A percentile compares a stretch with the other conserved stretches of the same genome.
Evolutionary conservation across 192 early-diverging fungal genomes (phyloP).

Genomic region (Jimgerdemannia flammicorona): DNA sequence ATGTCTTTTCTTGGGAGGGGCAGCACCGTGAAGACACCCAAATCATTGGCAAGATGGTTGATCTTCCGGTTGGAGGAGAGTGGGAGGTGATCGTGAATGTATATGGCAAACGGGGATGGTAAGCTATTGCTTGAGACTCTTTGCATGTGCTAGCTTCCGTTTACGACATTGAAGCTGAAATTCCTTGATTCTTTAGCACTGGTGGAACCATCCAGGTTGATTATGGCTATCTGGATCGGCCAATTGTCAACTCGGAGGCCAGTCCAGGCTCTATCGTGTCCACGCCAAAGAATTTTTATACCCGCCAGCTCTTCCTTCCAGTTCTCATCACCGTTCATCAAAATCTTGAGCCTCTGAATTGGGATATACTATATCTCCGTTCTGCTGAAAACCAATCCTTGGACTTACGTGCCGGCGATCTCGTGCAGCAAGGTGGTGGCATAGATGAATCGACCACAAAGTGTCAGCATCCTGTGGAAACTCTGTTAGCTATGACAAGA

Average conservation of each 20-base stretch:
- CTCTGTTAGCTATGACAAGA: conserved; percentile 8
- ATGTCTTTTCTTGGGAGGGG: conserved; percentile 54
- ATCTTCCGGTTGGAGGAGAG: conserved; percentile 48
- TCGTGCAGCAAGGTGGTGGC: background rate
- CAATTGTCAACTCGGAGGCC: too few relatives aligned
- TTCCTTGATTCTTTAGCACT: conserved; percentile 37
- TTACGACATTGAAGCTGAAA: background rate
- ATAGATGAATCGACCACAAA: background rate
- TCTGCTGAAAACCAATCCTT: background rate
- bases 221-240: conserved; percentile 52
- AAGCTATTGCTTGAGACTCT: too few relatives aligned
- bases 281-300: conserved; percentile 46
- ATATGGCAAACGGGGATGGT: conserved; percentile 72
- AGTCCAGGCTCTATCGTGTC: too few relatives aligned
- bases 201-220: conserved; percentile 69
- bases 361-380: conserved; percentile 60
- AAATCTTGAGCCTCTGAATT: conserved; percentile 56
- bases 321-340: conserved; percentile 67
- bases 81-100: conserved; percentile 56
- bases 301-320: conserved; percentile 61
- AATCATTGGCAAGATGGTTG: conserved; percentile 29
- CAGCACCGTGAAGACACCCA: conserved; percentile 16
- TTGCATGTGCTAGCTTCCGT: conserved; percentile 10
- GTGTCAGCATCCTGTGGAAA: conserved; percentile 3
- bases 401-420: too few relatives aligned